Conservation (phyloP, 495 filamentous ascomycete species). For the Aspergillus olivimuriae region DNA sequence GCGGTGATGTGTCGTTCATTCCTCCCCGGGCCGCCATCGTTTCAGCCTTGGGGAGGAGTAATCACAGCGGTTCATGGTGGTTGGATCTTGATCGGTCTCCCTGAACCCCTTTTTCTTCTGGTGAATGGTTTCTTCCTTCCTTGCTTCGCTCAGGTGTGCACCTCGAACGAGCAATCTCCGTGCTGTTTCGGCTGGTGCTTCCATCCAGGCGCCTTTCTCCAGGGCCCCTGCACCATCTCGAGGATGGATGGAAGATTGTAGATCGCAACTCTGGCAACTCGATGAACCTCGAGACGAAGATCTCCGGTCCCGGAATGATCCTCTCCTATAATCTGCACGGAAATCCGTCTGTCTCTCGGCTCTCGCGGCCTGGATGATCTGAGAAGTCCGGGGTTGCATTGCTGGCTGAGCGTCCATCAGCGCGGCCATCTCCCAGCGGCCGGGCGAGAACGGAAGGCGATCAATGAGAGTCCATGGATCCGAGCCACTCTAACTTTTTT, state of each 20-base stretch:
- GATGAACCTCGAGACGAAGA: constrained; percentile 4
- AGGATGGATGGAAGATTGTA: too few species aligned
- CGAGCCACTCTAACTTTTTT: constrained; percentile 5
- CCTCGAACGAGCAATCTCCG: too few species aligned
- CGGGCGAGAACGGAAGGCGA: constrained; percentile 10
- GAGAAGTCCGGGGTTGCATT: neutral
- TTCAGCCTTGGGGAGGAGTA: constrained; percentile 14
- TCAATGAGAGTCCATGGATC: constrained; percentile 7
- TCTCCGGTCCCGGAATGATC: neutral
- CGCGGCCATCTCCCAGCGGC: neutral
- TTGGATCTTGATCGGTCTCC: constrained; percentile 1
- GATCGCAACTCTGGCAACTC: too few species aligned
- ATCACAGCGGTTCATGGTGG: neutral
- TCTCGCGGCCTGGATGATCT: neutral
- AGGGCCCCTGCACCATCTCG: too few species aligned
- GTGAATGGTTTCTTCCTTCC: neutral
- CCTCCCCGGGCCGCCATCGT: constrained; percentile 11
- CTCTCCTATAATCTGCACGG: too few species aligned
- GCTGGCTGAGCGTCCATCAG: neutral
- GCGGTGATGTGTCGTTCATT: constrained; percentile 12
- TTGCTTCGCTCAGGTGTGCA: too few species aligned
- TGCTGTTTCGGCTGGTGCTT: too few species aligned
- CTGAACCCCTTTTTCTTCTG: constrained; percentile 3
- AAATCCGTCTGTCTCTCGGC: neutral
- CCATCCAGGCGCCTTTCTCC: too few species aligned